phyloP scores from a whole-genome alignment of 805 yeast genomes.

The Cephaloascus fragrans region DNA sequence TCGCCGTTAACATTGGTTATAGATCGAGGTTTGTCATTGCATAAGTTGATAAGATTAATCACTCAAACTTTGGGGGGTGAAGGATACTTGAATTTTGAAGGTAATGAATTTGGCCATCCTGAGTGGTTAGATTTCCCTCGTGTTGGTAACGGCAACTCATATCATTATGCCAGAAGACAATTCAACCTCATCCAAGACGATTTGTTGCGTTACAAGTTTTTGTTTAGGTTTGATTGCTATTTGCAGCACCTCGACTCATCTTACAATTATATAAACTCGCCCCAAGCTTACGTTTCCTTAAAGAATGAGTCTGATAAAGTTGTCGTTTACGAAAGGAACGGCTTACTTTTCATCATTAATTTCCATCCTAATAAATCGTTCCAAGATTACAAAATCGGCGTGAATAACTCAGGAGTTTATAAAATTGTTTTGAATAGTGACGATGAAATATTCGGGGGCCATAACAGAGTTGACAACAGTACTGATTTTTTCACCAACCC shows the following conservation, averaged over 20 bases:
- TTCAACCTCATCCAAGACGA: conserved; percentile 80
- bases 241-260: conserved; percentile 70
- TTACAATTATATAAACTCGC: conserved; percentile 62
- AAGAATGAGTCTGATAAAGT: conserved; percentile 88
- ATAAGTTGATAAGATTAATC: conserved; percentile 79
- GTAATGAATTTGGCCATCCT: conserved; percentile 98
- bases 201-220: conserved; percentile 65
- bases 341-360: conserved; percentile 77
- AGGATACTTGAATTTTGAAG: conserved; percentile 92
- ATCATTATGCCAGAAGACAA: conserved; percentile 92
- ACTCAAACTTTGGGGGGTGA: conserved; percentile 95
- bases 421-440: conserved; percentile 71
- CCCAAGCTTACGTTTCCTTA: conserved; percentile 73
- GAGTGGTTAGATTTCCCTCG: conserved; percentile 99
- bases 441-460: conserved; percentile 68
- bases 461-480: conserved; percentile 50
- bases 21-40: conserved; percentile 86
- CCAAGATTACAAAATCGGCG: conserved; percentile 86
- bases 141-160: conserved; percentile 76
- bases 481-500: conserved; percentile 61
- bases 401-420: conserved; percentile 70
- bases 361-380: conserved; percentile 81
- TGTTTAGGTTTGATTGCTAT: conserved; percentile 76
- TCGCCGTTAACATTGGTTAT: conserved; percentile 66
- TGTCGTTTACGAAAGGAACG: conserved; percentile 81